Percentiles rank a stretch among this genome's conserved stretches.
These are phyloP conservation scores for Xylaria sp. DNA, from an alignment of 2,329 filamentous ascomycete genomes.

Conservation along the genomic window DNA sequence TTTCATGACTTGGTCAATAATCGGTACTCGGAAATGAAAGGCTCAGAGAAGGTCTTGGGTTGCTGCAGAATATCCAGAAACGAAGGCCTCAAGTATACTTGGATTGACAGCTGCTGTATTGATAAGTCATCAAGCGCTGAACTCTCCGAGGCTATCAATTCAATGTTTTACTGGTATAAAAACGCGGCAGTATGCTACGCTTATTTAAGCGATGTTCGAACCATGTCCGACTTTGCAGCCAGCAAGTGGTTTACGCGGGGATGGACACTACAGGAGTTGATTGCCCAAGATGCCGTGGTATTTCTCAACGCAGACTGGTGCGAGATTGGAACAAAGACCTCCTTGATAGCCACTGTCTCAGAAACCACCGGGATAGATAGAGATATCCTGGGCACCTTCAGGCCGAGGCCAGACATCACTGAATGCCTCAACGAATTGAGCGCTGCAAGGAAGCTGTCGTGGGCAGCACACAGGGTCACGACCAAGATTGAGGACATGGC, in stretches of 20 bases:
- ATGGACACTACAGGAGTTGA: conserved; percentile 1
- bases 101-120: conserved; percentile 5
- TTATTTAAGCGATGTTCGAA: not conserved
- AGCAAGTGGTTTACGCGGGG: not conserved
- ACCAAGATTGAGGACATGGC: not conserved
- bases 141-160: not conserved
- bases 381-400: not conserved
- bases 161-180: not conserved
- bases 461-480: not conserved
- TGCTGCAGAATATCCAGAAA: not conserved
- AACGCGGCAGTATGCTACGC: not conserved
- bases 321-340: not conserved
- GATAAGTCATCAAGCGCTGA: conserved; percentile 2
- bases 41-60: not conserved
- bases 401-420: not conserved
- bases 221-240: not conserved
- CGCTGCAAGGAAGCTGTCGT: not conserved
- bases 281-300: not conserved
- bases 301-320: conserved; percentile 2
- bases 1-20: not conserved
- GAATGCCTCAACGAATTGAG: not conserved
- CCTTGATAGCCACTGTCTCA: not conserved
- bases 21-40: not conserved
- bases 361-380: not conserved
- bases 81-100: conserved; percentile 3